phyloP scores from a whole-genome alignment of 2,329 filamentous ascomycete genomes.

The Bipolaris victoriae region DNA sequence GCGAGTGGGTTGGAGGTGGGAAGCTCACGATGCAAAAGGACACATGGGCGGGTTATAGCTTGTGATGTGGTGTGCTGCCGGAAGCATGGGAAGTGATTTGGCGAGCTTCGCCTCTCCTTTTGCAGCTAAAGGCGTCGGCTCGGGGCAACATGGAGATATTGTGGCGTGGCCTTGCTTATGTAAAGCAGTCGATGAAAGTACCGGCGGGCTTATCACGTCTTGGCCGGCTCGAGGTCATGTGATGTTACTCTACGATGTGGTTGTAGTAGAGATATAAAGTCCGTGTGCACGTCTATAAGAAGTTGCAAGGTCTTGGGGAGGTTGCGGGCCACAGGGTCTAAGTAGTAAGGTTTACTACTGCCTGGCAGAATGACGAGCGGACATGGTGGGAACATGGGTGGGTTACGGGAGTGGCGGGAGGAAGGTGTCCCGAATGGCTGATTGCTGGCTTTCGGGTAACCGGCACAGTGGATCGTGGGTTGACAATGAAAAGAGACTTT shows the following conservation, averaged over 20 bases:
- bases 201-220: background rate
- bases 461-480: constrained; percentile 4
- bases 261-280: background rate
- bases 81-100: background rate
- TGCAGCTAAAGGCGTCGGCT: background rate
- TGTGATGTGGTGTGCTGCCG: background rate
- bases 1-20: background rate
- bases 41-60: background rate
- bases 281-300: background rate
- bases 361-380: background rate
- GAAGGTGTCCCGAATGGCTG: background rate
- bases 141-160: background rate
- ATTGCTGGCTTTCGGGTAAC: constrained; percentile 4
- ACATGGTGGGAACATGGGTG: background rate
- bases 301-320: background rate
- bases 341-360: background rate
- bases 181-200: background rate
- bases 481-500: no score
- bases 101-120: constrained; percentile 1
- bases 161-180: constrained; percentile 8
- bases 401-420: background rate
- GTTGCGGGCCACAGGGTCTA: background rate
- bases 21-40: background rate
- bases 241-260: no score
- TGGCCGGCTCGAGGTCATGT: background rate